These are phyloP conservation scores for Corymbia citriodora DNA, from an alignment of 441 rosid genomes.

Conservation along the genomic window DNA sequence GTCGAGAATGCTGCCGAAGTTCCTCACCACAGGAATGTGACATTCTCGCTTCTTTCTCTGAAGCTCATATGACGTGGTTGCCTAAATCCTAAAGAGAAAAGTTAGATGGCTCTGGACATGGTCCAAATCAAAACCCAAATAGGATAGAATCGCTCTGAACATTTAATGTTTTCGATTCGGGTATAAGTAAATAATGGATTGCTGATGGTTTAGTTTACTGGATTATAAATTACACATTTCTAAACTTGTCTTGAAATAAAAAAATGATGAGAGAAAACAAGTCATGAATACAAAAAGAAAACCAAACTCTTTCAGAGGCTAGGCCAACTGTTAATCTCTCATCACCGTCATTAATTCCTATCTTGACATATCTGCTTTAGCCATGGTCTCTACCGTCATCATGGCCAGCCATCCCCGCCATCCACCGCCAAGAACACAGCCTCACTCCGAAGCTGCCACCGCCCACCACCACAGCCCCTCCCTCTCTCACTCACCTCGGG, in stretches of 20 bases:
- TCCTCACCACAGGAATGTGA: background rate
- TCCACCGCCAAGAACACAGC: background rate
- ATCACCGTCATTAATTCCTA: too few species aligned
- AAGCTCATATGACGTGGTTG: background rate
- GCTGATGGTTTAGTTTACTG: background rate
- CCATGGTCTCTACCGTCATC: background rate
- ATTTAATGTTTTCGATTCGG: background rate
- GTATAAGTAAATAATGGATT: background rate
- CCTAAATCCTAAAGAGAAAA: background rate
- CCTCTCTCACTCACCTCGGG: background rate
- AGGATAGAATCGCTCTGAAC: background rate
- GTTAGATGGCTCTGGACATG: background rate
- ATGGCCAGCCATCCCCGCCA: background rate
- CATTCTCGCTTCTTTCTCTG: background rate
- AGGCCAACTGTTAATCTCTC: too few species aligned
- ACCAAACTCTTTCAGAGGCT: too few species aligned
- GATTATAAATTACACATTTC: background rate
- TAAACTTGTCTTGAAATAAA: background rate
- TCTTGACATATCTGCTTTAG: too few species aligned
- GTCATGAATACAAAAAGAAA: background rate
- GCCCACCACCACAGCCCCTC: background rate
- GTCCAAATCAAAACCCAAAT: background rate
- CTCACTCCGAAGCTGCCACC: background rate
- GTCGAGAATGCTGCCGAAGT: background rate
- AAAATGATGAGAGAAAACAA: background rate